phyloP scores from a whole-genome alignment of 495 filamentous ascomycete species.

The Letharia columbiana region DNA sequence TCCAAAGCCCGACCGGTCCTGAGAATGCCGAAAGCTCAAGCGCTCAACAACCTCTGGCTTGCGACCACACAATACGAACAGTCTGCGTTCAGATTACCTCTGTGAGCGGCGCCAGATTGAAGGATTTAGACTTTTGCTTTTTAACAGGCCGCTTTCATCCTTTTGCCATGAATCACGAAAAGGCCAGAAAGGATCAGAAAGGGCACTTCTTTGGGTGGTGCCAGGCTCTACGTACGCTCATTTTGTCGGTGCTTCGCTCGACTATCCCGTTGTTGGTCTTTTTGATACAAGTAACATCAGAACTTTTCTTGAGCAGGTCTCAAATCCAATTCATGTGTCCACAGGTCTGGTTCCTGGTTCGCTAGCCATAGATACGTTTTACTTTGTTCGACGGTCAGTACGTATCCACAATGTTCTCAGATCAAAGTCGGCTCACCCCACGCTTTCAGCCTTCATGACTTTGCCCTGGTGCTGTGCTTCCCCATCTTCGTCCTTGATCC shows the following conservation, averaged over 20 bases:
- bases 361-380: slow-evolving; percentile 42
- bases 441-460: slow-evolving; percentile 38
- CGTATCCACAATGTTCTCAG: slow-evolving; percentile 29
- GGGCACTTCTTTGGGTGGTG: neutral
- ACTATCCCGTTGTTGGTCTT: neutral
- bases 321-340: slow-evolving; percentile 40
- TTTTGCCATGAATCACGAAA: neutral
- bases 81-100: neutral
- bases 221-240: neutral
- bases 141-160: neutral
- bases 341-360: slow-evolving; percentile 34
- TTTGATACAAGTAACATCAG: slow-evolving; percentile 15
- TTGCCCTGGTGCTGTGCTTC: slow-evolving; percentile 36
- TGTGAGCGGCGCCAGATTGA: neutral
- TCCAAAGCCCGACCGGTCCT: neutral
- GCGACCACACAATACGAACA: neutral
- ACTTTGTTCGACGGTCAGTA: slow-evolving; percentile 34
- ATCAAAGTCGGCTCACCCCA: slow-evolving; percentile 23
- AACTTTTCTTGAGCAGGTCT: slow-evolving; percentile 41
- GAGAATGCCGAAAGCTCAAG: neutral
- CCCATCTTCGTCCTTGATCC: slow-evolving; percentile 37
- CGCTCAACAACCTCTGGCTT: neutral
- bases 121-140: neutral
- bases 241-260: neutral
- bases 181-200: neutral